Evolutionary conservation across 805 yeast species (phyloP), one percentile per base, ranked within the genome.

Genomic region (Monosporozyma aerobia): DNA sequence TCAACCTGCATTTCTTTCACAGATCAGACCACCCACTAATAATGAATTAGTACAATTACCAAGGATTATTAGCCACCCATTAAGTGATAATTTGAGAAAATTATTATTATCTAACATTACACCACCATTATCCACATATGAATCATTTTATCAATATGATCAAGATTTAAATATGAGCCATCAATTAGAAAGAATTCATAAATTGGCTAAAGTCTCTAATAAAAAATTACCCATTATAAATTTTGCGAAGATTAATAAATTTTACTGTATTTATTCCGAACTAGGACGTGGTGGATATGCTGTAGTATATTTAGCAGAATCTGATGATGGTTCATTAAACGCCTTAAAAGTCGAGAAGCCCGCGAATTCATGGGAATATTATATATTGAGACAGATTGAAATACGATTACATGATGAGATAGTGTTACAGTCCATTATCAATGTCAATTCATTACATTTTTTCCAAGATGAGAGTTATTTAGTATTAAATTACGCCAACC

Each of bases 241-340:
- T 59, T 56, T 68, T 47, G 63, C 70, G 51, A 64, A 63, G 41
- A 68, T 70, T 2, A 58, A 62, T 44, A 72, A 68, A 49, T 54
- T 67, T 9, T 67, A 66, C 62, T 60, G 76, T 69, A 52, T 69
- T 62, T 29, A 71, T 59, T 54, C 60, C 48, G 79, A 80, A 59
- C 68, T 90, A 11, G 96, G 96, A 0, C 78, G 77, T 60, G 95
- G 95, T n/a, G 94, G 90, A 0, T 83, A 74, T 69, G 95, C 90
- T 0, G 75, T 80, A 1, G 95, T 88, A 0, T 88, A 81, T 63
- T 69, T 88, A 23, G 82, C 86, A 1, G 90, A 86, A 63, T 71
- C 76, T 11, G 75, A 79, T 55, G 64, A 68, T 8, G 88, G 87
- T 1, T 63, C 68, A 0, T 61, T 77, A 35, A 77, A 74, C 49